Conservation (phyloP, 225 moss, liverwort and hornwort species). For the Bryum argenteum region DNA sequence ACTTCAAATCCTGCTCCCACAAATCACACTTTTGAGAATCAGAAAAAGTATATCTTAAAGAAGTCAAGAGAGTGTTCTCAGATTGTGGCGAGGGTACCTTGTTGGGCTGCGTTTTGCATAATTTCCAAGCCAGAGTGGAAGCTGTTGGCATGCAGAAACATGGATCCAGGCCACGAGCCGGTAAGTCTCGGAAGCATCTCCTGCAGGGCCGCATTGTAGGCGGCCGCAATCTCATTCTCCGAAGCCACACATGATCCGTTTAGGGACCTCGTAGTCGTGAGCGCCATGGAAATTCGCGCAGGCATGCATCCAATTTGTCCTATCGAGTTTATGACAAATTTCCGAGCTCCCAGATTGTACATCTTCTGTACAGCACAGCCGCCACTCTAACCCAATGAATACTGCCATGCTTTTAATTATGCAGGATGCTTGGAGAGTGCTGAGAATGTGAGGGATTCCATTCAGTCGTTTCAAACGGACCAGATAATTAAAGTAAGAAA, state of each 20-base stretch:
- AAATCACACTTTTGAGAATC: neutral
- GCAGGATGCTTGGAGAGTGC: too few species aligned
- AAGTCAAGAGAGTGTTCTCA: too few species aligned
- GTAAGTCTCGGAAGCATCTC: constrained; percentile 31
- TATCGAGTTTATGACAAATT: constrained; percentile 43
- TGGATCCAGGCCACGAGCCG: constrained; percentile 31
- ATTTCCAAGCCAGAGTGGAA: constrained; percentile 28
- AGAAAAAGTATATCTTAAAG: constrained; percentile 31
- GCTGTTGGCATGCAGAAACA: constrained; percentile 42
- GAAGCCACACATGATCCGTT: constrained; percentile 45
- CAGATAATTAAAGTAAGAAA: too few species aligned
- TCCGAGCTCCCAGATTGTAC: constrained; percentile 67
- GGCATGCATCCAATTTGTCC: constrained; percentile 81
- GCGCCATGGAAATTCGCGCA: constrained; percentile 22
- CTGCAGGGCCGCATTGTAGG: constrained; percentile 53
- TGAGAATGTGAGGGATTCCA: too few species aligned
- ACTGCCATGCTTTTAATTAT: neutral
- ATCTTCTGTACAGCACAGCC: constrained; percentile 38
- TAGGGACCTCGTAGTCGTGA: neutral
- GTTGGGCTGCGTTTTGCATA: constrained; percentile 27
- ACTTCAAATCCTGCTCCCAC: constrained; percentile 51
- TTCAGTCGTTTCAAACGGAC: too few species aligned
- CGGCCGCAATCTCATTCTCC: constrained; percentile 53
- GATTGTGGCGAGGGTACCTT: constrained; percentile 33
- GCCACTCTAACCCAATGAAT: neutral